A percentile compares a stretch with the other conserved stretches of the same genome.
Conservation (phyloP, 768 basidiomycete species). For the Tylopilus cervinicoccineus region DNA sequence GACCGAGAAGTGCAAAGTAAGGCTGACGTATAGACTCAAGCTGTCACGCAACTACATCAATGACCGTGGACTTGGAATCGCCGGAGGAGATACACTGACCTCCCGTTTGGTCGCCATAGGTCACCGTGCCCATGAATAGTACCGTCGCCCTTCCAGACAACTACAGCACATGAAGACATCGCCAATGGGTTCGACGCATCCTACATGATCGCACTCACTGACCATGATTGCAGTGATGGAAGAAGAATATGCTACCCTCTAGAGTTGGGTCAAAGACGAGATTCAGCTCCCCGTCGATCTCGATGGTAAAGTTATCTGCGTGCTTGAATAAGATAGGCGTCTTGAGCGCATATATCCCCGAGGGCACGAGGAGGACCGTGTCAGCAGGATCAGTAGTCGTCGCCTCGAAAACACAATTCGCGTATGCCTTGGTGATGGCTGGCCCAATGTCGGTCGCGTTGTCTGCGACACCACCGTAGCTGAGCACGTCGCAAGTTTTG, state of each 20-base stretch:
- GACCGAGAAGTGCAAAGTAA: not conserved
- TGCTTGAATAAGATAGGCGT: not conserved
- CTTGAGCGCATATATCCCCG: constrained; percentile 4
- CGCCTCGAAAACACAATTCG: not conserved
- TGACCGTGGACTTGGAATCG: not conserved
- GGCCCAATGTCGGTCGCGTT: constrained; percentile 2
- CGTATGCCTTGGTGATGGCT: constrained; percentile 6
- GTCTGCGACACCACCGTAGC: constrained; percentile 9
- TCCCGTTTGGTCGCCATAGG: not conserved
- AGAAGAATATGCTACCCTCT: not conserved
- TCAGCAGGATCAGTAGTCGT: not conserved
- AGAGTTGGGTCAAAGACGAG: not conserved
- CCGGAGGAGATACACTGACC: not conserved
- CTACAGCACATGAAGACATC: not conserved
- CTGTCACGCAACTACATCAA: not conserved
- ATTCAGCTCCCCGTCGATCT: not conserved
- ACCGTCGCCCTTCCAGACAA: constrained; percentile 5
- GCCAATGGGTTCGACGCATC: not conserved
- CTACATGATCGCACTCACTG: not conserved
- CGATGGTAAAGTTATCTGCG: not conserved
- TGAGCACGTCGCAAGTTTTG: constrained; percentile 9
- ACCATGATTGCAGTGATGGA: not conserved
- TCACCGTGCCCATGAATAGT: constrained; percentile 8
- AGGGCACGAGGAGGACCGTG: constrained; percentile 7
- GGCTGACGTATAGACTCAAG: constrained; percentile 1